These are phyloP conservation scores for Lophium mytilinum DNA, from an alignment of 495 filamentous ascomycete species.

Conservation along the genomic window DNA sequence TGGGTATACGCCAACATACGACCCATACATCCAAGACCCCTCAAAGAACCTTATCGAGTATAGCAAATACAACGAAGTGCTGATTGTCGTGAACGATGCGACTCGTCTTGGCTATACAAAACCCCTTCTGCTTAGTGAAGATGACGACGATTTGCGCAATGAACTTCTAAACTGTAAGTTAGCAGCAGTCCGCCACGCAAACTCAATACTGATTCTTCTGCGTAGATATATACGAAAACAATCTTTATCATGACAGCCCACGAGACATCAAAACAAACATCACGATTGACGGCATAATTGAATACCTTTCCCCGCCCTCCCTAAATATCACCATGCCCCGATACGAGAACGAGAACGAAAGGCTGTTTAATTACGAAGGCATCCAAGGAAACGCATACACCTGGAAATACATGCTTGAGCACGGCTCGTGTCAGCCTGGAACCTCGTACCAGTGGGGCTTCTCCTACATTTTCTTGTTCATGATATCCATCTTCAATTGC, in stretches of 20 bases:
- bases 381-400: not conserved
- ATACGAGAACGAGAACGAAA: not conserved
- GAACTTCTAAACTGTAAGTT: too few relatives aligned
- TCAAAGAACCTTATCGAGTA: conserved; percentile 9
- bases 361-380: not conserved
- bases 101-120: conserved; percentile 4
- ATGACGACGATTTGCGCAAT: too few relatives aligned
- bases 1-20: conserved; percentile 13
- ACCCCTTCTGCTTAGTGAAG: not conserved
- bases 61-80: conserved; percentile 1
- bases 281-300: too few relatives aligned
- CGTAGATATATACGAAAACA: too few relatives aligned
- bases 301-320: too few relatives aligned
- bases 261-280: too few relatives aligned
- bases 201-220: too few relatives aligned
- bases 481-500: conserved; percentile 20
- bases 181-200: too few relatives aligned
- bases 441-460: conserved; percentile 27
- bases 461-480: conserved; percentile 27
- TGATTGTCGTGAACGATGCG: conserved; percentile 4
- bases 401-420: not conserved
- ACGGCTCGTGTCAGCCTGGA: conserved; percentile 8
- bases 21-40: conserved; percentile 5
- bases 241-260: too few relatives aligned
- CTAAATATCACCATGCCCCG: not conserved